A percentile compares a stretch with the other conserved stretches of the same genome.
These are phyloP conservation scores for Kluyveromyces dobzhanskii DNA, from an alignment of 805 yeast genomes.

Conservation along the genomic window DNA sequence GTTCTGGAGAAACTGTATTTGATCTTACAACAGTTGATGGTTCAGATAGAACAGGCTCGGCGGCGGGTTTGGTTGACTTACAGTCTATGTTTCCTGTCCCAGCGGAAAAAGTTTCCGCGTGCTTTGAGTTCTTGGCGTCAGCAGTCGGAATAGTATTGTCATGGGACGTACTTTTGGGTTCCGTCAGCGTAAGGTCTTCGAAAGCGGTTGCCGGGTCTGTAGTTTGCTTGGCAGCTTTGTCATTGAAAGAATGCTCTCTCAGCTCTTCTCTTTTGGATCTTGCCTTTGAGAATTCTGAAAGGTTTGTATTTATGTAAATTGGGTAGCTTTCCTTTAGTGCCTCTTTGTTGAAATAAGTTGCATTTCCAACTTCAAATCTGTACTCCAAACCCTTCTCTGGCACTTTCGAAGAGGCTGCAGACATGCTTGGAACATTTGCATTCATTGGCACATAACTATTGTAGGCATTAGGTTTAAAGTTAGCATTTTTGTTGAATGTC, in stretches of 20 bases:
- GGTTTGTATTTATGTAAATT: slow-evolving; percentile 23
- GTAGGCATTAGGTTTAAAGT: slow-evolving; percentile 4
- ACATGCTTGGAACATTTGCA: neutral
- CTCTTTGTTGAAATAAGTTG: slow-evolving; percentile 7
- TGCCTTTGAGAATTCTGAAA: slow-evolving; percentile 26
- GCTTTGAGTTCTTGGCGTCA: neutral
- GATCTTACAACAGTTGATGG: neutral
- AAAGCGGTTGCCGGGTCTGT: slow-evolving; percentile 8
- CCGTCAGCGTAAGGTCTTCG: neutral
- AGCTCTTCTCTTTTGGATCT: slow-evolving; percentile 19
- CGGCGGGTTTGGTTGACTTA: too few relatives aligned
- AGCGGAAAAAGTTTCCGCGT: neutral
- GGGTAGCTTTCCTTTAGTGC: slow-evolving; percentile 20
- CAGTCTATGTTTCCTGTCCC: neutral
- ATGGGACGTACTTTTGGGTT: neutral
- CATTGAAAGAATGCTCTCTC: slow-evolving; percentile 6
- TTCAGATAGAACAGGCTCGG: neutral
- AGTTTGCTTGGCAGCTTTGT: slow-evolving; percentile 6
- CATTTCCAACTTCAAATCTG: slow-evolving; percentile 9
- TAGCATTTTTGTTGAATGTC: slow-evolving; percentile 4
- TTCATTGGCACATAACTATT: neutral
- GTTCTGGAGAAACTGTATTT: neutral
- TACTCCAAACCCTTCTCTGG: slow-evolving; percentile 5
- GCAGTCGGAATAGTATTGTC: neutral
- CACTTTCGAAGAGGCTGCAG: neutral